Percentiles rank a stretch among this genome's conserved stretches.
Conservation (phyloP, 2,329 filamentous ascomycete genomes). For the Fusarium nematophilum region DNA sequence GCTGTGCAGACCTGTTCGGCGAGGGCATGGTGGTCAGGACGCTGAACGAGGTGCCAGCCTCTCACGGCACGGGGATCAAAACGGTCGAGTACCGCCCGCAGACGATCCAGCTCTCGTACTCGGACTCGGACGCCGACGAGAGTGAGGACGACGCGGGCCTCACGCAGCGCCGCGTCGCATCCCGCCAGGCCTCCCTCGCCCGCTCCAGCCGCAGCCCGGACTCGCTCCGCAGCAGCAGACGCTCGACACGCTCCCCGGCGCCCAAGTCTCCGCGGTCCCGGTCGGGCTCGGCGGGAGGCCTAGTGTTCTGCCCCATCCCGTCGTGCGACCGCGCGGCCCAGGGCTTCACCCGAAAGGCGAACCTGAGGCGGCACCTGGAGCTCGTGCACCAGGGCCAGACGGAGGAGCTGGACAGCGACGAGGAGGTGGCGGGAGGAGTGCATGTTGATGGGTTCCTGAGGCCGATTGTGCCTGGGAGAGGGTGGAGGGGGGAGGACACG, state of each 20-base stretch:
- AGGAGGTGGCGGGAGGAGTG: constrained; percentile 70
- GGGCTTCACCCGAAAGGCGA: constrained; percentile 51
- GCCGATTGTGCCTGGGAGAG: constrained; percentile 61
- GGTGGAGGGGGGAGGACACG: constrained; percentile 58
- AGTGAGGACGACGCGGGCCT: constrained; percentile 41
- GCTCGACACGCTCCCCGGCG: constrained; percentile 34
- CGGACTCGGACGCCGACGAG: constrained; percentile 34
- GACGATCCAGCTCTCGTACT: constrained; percentile 39
- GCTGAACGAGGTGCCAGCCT: constrained; percentile 54
- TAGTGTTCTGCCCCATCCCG: constrained; percentile 52
- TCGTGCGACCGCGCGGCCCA: constrained; percentile 51
- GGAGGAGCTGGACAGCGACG: constrained; percentile 56
- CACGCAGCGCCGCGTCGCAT: constrained; percentile 45
- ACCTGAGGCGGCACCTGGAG: constrained; percentile 53
- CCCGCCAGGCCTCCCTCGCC: constrained; percentile 46
- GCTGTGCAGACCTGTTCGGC: constrained; percentile 81
- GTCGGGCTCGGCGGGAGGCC: constrained; percentile 47
- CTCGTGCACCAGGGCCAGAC: constrained; percentile 53
- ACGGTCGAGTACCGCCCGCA: constrained; percentile 47
- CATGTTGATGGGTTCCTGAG: constrained; percentile 76
- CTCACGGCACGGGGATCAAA: constrained; percentile 38
- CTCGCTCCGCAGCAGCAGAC: constrained; percentile 34
- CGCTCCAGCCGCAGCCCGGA: constrained; percentile 43
- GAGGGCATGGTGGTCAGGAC: constrained; percentile 75
- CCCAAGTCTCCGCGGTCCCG: constrained; percentile 36